These are phyloP conservation scores for Cryptosporidium parvum DNA, from an alignment of 169 alveolate species.

Conservation along the genomic window DNA sequence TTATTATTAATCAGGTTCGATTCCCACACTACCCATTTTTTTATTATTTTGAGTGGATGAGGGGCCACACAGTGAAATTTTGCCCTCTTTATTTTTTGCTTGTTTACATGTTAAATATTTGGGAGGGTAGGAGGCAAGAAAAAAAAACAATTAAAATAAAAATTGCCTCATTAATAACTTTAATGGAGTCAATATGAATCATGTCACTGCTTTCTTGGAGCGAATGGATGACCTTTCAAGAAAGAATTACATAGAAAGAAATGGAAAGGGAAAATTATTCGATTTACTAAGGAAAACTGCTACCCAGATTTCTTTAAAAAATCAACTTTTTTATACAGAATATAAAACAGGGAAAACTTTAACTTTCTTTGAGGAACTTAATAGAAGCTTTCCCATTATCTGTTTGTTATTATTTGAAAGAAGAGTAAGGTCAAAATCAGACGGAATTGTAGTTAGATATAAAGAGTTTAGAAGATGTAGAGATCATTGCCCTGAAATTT, in stretches of 20 bases:
- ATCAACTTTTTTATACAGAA: slow-evolving; percentile 28
- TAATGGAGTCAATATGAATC: slow-evolving; percentile 12
- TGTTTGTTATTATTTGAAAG: slow-evolving; percentile 59
- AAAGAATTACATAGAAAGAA: slow-evolving; percentile 27
- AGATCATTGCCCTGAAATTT: slow-evolving; percentile 49
- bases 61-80: slow-evolving; percentile 50
- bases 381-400: slow-evolving; percentile 27
- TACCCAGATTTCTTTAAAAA: slow-evolving; percentile 34
- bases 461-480: slow-evolving; percentile 65
- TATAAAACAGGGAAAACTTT: slow-evolving; percentile 20
- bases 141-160: not conserved
- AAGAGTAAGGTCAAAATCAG: slow-evolving; percentile 69
- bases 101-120: slow-evolving; percentile 3
- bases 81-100: slow-evolving; percentile 1
- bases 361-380: slow-evolving; percentile 51
- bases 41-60: slow-evolving; percentile 50
- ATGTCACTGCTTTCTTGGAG: slow-evolving; percentile 10
- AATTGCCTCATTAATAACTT: not conserved
- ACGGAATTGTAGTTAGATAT: slow-evolving; percentile 57
- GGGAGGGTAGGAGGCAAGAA: not conserved
- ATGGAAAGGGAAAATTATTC: slow-evolving; percentile 47
- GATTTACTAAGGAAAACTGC: slow-evolving; percentile 37
- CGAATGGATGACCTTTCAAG: slow-evolving; percentile 16
- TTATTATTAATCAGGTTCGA: slow-evolving; percentile 26
- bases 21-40: slow-evolving; percentile 5